These are phyloP conservation scores for Magnolia sinica DNA, from an alignment of 164 flowering plant species.

Conservation along the genomic window DNA sequence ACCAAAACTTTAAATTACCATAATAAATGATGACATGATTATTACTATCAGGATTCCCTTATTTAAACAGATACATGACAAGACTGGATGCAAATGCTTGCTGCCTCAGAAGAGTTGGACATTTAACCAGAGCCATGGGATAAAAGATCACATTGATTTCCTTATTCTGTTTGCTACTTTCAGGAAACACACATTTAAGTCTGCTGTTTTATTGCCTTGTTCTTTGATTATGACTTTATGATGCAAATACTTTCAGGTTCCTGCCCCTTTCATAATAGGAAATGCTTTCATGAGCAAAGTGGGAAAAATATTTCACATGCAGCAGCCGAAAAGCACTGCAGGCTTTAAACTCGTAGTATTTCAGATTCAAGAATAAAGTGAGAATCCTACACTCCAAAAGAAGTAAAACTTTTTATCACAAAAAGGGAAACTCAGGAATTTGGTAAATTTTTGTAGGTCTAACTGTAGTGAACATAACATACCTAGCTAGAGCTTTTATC, in stretches of 20 bases:
- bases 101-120: too few species aligned
- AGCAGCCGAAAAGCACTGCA: not conserved
- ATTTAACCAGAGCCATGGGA: not conserved
- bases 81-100: too few species aligned
- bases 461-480: too few species aligned
- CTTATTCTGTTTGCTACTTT: too few species aligned
- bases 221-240: not conserved
- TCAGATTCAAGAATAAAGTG: not conserved
- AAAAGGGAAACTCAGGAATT: not conserved
- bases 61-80: too few species aligned
- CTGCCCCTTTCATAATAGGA: not conserved
- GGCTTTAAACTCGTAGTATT: not conserved
- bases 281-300: not conserved
- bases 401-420: not conserved
- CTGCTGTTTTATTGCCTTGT: not conserved
- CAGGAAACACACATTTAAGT: not conserved
- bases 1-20: not conserved
- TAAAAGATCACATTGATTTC: not conserved
- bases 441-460: not conserved
- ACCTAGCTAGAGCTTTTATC: not conserved
- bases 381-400: not conserved
- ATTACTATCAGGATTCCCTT: too few species aligned
- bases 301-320: not conserved
- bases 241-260: not conserved
- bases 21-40: too few species aligned